These are phyloP conservation scores for Entomortierella parvispora DNA, from an alignment of 192 early-diverging fungal species.

Conservation along the genomic window DNA sequence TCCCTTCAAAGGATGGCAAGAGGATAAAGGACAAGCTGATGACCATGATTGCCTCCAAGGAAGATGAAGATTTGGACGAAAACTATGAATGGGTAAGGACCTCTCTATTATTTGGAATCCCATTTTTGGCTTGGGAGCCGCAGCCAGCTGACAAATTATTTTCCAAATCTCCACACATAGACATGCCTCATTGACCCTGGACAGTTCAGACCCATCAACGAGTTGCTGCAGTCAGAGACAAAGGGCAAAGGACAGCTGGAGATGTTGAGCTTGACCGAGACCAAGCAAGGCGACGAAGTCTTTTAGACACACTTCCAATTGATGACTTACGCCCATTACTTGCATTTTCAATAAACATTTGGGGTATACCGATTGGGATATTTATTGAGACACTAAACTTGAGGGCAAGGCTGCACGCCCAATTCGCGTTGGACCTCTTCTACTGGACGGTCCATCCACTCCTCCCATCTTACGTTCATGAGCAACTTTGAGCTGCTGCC, in stretches of 20 bases:
- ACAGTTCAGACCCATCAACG: constrained; percentile 85
- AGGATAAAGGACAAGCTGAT: constrained; percentile 80
- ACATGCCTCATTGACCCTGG: constrained; percentile 92
- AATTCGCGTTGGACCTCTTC: constrained; percentile 79
- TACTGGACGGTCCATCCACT: constrained; percentile 74
- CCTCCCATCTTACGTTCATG: constrained; percentile 93
- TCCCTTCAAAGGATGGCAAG: constrained; percentile 90
- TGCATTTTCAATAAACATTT: too few relatives aligned
- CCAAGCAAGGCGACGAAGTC: constrained; percentile 73
- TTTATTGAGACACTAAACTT: too few relatives aligned
- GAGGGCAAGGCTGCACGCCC: constrained; percentile 62
- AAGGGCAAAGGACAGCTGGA: constrained; percentile 92
- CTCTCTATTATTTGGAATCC: background rate
- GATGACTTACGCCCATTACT: too few relatives aligned
- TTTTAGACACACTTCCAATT: constrained; percentile 44
- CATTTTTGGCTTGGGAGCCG: constrained; percentile 11
- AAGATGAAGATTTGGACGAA: constrained; percentile 81
- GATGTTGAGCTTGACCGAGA: constrained; percentile 83
- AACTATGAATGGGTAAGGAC: constrained; percentile 84
- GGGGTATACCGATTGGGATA: too few relatives aligned
- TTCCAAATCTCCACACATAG: constrained; percentile 54
- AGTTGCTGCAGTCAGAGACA: constrained; percentile 84
- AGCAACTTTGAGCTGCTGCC: constrained; percentile 77
- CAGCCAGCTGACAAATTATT: constrained; percentile 15
- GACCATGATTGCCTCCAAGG: constrained; percentile 69